Base-by-base conservation (phyloP, 2,329 filamentous ascomycete genomes). In the Alternaria tenuissima region DNA sequence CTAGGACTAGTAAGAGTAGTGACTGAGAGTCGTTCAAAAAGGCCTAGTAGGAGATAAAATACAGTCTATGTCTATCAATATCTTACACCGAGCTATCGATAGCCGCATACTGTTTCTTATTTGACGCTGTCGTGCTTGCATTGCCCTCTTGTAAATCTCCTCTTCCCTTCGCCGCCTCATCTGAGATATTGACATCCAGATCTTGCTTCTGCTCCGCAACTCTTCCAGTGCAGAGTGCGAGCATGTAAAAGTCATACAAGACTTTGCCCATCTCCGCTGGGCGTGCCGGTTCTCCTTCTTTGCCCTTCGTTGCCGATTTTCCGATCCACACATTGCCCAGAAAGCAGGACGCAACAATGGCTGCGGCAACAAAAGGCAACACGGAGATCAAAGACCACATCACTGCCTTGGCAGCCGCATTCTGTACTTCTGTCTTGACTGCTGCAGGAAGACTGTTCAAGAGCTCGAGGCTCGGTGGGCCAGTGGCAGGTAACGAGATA, bases 301-400 rank as follows among this genome's bases (percentile, higher is more conserved):
- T 36, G 16, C 55, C 43, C 8, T 59, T 39, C 55, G 61, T 42
- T 49, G 61, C 63, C 66, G 60, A 55, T 43, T 74, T 74, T 16
- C 78, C 80, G 55, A 85, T 84, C 81, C 82, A 83, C 4, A 85
- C 84, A 76, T 86, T 86, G 0, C 85, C 84, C 61, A 86, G 64
- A 16, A 80, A 77, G 1, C 75, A 55, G n/a, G 80, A 78, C 4
- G 81, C 78, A 4, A 85, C 43, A 2, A 85, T 73, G 18, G 80
- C 81, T 5, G 85, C 57, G 36, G 76, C 83, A 77, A 89, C 82
- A 58, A 91, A 84, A 0, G 88, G 88, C 12, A 86, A 76, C 38
- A 91, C 83, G 0, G 87, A 80, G 39, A 89, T 82, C 66, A 89
- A 89, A 0, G 88, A 86, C 85, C 88, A 89, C 63, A 88, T 86